phyloP scores from a whole-genome alignment of 2,329 filamentous ascomycete species.

The Cladophialophora psammophila region DNA sequence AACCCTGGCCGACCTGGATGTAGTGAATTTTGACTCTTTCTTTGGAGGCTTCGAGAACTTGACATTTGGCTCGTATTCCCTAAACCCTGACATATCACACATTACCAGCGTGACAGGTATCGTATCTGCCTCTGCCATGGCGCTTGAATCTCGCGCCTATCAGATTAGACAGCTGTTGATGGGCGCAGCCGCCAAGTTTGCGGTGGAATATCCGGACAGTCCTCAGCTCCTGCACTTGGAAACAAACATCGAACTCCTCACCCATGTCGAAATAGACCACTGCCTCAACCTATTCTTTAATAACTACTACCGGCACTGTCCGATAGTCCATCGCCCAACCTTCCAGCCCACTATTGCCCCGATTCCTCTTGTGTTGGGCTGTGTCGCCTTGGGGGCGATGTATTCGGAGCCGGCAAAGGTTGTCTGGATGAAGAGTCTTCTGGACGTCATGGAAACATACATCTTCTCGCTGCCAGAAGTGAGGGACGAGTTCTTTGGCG shows the following conservation, averaged over 20 bases:
- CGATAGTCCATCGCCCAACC: conserved; percentile 52
- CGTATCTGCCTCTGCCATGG: conserved; percentile 22
- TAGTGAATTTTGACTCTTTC: conserved; percentile 33
- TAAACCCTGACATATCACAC: conserved; percentile 25
- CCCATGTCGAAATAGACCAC: conserved; percentile 46
- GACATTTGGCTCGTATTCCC: conserved; percentile 28
- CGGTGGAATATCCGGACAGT: conserved; percentile 25
- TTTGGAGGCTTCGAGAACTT: conserved; percentile 32
- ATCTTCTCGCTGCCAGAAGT: conserved; percentile 36
- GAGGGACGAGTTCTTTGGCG: conserved; percentile 51
- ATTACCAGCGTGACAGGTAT: conserved; percentile 20
- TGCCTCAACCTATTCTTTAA: conserved; percentile 50
- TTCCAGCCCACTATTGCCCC: conserved; percentile 51
- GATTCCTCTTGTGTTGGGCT: conserved; percentile 49
- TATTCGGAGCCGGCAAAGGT: conserved; percentile 45
- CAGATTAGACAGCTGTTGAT: conserved; percentile 31
- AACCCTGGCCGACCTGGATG: conserved; percentile 22
- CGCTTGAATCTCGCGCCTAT: conserved; percentile 32
- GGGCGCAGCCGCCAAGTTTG: conserved; percentile 23
- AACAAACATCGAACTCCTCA: conserved; percentile 29
- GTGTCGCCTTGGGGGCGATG: conserved; percentile 55
- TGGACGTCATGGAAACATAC: conserved; percentile 48
- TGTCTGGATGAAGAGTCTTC: conserved; percentile 32
- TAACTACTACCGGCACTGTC: conserved; percentile 55
- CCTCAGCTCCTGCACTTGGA: conserved; percentile 21